Evolutionary conservation across 2,329 filamentous ascomycete genomes (phyloP).

Genomic region (Fusarium sp.): DNA sequence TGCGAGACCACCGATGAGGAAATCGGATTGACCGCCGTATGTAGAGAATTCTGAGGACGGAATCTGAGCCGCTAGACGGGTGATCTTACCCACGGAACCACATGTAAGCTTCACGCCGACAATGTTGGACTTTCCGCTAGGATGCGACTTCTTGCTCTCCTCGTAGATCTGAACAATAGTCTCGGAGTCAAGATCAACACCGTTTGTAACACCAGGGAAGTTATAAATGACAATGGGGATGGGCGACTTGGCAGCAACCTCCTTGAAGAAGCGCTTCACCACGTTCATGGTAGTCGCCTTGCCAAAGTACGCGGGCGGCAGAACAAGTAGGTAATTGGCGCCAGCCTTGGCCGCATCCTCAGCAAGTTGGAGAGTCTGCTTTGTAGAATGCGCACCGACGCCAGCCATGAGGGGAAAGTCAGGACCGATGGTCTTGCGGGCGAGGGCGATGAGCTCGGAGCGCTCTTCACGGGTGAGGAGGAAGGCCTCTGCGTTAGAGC

Average conservation of each 20-base stretch:
- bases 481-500: conserved; percentile 68
- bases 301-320: conserved; percentile 74
- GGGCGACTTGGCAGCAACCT: conserved; percentile 63
- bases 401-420: conserved; percentile 88
- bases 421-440: conserved; percentile 82
- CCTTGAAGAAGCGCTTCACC: conserved; percentile 68
- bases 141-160: conserved; percentile 39
- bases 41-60: conserved; percentile 69
- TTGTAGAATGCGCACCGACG: conserved; percentile 72
- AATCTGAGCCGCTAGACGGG: conserved; percentile 66
- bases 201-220: conserved; percentile 76
- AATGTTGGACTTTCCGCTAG: conserved; percentile 62
- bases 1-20: conserved; percentile 70
- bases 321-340: conserved; percentile 70
- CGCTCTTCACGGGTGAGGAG: conserved; percentile 71
- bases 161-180: conserved; percentile 57
- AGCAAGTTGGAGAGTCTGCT: conserved; percentile 71
- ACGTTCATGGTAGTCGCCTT: conserved; percentile 69
- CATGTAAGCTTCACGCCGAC: conserved; percentile 79
- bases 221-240: conserved; percentile 75
- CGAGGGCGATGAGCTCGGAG: conserved; percentile 65
- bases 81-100: conserved; percentile 78
- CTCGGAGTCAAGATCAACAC: conserved; percentile 75
- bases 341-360: conserved; percentile 69
- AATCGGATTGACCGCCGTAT: conserved; percentile 80